Percentiles rank a stretch among this genome's conserved stretches.
These are phyloP conservation scores for Xylariaceae sp. DNA, from an alignment of 2,329 filamentous ascomycete species.

Conservation along the genomic window DNA sequence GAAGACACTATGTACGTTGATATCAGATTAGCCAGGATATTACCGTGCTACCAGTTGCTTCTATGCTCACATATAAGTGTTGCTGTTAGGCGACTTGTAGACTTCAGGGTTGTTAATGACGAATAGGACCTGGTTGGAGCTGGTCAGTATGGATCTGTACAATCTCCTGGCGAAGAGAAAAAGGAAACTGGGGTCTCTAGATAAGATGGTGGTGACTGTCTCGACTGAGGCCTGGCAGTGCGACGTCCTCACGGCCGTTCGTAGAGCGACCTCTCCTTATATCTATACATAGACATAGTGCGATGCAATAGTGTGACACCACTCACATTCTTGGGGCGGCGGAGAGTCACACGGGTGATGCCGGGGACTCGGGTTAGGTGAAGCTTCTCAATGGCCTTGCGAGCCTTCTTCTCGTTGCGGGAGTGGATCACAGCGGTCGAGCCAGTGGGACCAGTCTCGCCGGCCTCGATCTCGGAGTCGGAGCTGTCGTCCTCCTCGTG, in stretches of 20 bases:
- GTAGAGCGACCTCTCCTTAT: neutral
- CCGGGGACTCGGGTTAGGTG: constrained; percentile 93
- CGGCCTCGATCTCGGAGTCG: constrained; percentile 73
- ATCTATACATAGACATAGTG: neutral
- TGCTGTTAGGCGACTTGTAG: constrained; percentile 98
- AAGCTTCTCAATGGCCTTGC: constrained; percentile 98
- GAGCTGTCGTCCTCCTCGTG: constrained; percentile 65
- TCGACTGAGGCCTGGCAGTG: neutral
- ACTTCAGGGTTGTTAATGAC: constrained; percentile 99
- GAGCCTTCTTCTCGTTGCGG: constrained; percentile 99
- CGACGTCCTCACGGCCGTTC: neutral
- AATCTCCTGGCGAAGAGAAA: constrained; percentile 67
- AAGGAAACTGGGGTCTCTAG: neutral
- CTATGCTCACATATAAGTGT: constrained; percentile 92
- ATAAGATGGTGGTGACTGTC: neutral
- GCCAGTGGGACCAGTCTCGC: constrained; percentile 66
- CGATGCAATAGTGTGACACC: neutral
- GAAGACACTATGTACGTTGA: constrained; percentile 75
- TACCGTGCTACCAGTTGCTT: neutral
- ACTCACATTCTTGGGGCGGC: constrained; percentile 98
- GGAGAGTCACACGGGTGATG: constrained; percentile 96
- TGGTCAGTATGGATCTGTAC: constrained; percentile 1
- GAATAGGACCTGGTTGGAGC: constrained; percentile 77
- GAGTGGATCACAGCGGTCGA: constrained; percentile 90
- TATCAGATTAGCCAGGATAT: constrained; percentile 16